A percentile compares a stretch with the other conserved stretches of the same genome.
phyloP scores from a whole-genome alignment of 805 yeast species.

The Saccharomyces eubayanus region DNA sequence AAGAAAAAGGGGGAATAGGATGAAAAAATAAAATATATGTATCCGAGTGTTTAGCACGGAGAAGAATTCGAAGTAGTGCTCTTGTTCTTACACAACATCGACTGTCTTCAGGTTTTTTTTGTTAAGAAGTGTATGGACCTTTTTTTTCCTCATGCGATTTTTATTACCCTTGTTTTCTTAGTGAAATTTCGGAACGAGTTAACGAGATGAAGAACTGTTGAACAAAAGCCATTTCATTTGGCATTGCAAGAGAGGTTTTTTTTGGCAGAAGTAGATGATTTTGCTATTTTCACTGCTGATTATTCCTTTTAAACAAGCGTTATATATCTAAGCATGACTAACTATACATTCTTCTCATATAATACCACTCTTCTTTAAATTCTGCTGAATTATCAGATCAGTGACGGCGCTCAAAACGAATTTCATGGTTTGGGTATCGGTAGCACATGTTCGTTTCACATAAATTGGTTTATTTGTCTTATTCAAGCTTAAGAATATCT shows the following conservation, averaged over 20 bases:
- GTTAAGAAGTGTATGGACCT: not conserved
- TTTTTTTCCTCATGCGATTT: not conserved
- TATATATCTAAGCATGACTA: not conserved
- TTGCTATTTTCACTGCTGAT: not conserved
- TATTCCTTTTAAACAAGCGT: not conserved
- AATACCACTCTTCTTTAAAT: slow-evolving; percentile 69
- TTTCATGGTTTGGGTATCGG: slow-evolving; percentile 81
- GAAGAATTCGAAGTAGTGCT: not conserved
- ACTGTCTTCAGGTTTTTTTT: not conserved
- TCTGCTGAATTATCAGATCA: slow-evolving; percentile 80
- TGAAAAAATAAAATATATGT: not conserved
- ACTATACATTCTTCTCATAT: slow-evolving; percentile 30
- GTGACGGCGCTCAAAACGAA: slow-evolving; percentile 90
- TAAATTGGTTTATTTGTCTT: slow-evolving; percentile 65
- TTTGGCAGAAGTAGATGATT: not conserved
- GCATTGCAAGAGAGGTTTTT: not conserved
- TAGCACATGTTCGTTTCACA: slow-evolving; percentile 90
- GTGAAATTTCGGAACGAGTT: not conserved
- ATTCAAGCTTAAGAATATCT: slow-evolving; percentile 55
- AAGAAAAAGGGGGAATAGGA: not conserved
- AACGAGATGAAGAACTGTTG: not conserved
- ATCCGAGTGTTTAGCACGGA: not conserved
- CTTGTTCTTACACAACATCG: not conserved
- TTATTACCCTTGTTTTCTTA: not conserved
- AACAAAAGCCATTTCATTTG: not conserved